Base-by-base conservation (phyloP, 345 rosid species). In the Litchi chinensis region DNA sequence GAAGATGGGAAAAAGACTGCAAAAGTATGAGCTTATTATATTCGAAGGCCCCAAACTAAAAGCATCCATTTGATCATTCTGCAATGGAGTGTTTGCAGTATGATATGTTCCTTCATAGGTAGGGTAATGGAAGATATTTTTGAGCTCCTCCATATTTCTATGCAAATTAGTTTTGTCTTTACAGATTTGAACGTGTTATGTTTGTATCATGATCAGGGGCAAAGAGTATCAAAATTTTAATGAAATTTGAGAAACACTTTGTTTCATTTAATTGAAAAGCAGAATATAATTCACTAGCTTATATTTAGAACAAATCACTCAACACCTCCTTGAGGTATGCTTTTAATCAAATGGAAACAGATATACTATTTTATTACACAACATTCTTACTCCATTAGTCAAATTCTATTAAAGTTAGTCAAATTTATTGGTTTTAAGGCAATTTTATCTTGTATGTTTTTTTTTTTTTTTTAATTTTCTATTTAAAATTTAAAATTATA, bases 1-100 rank as follows among this genome's bases (percentile, higher is more conserved):
- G 88, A 93, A 87, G 92, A 88, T 80, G 83, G 81, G 19, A 87
- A 89, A 81, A 65, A 81, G 57, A 75, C 91, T 24, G 72, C 77
- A 41, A 82, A 69, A 76, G 54, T 77, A 63, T 85, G 76, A 80
- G 71, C 70, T 13, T 62, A 10, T 15, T 13, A 46, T 43, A 2
- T 10, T 37, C 10, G 65, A 67, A 54, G 41, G 71, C 21, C 15
- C 28, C 41, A 19, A n/a, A 37, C 39, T 15, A 69, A 21, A 15
- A 56, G 24, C 71, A 50, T 39, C 19, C 8, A 9, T 70, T 15
- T 41, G 64, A 48, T 70, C 22, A 32, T 13, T 46, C 4, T 24
- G 13, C 40, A 8, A 26, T 75, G 16, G 21, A 56, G 37, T 24
- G 54, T 63, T 40, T 64, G 69, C 41, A 22, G 5, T 72, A 10